Evolutionary conservation across 805 yeast species (phyloP), one percentile per base, ranked within the genome.

Genomic region (Nakazawaea anatomiae): DNA sequence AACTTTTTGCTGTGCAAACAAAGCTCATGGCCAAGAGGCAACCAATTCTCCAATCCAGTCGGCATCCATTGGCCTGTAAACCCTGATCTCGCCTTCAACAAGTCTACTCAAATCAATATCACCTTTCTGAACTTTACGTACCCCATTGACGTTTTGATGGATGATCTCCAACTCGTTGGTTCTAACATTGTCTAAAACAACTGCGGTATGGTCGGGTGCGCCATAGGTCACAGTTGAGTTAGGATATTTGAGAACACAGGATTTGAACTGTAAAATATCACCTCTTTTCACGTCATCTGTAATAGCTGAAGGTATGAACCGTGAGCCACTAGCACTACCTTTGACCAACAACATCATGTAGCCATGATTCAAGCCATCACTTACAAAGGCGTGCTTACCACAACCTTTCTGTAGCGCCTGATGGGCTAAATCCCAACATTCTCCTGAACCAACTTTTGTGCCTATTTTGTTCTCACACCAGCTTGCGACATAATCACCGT

Each of bases 401-500:
- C 84, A 79, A 0, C 80, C 80, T 52, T 76, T 74, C 46, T 66
- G 60, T 41, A 80, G 63, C 0, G 84, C 82, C 46, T 77, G 77
- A 48, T 70, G 74, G 0, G 83, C 85, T 52, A 80, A 69, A 35
- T 80, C 80, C 84, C 84, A 80, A 56, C 85, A 79, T 56, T 80
- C 84, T 6, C 85, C 85, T 39, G 72, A 61, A 2, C 82, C 83
- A 9, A 80, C 82, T 46, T 63, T 61, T 45, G 70, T 66, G 6
- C 82, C 82, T 34, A 65, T 55, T 25, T 71, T 69, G 28, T 69
- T 73, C 54, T 77, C 80, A 60, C 75, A 69, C 85, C 85, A 80
- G 31, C 72, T 65, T 3, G 81, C 82, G 9, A 80, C 70, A 55
- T 77, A 73, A 18, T 74, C 77, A n/a, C 83, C 82, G 57, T 65